phyloP scores from a whole-genome alignment of 2,329 filamentous ascomycete species.

The Cladophialophora bantiana region DNA sequence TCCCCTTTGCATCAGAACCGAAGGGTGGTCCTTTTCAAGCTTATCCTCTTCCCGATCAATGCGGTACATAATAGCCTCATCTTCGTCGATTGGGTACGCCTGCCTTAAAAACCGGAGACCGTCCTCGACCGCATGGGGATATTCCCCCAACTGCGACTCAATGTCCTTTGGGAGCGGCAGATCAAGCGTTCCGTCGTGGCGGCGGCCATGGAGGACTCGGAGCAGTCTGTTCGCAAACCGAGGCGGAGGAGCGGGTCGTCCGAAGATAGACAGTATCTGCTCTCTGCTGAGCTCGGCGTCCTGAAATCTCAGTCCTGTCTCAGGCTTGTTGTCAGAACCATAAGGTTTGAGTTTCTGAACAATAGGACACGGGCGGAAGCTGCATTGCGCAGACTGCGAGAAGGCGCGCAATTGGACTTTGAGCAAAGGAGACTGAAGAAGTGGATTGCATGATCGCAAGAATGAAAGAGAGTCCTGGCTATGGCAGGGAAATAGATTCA shows the following conservation, averaged over 20 bases:
- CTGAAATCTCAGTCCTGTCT: constrained; percentile 38
- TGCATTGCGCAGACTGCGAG: constrained; percentile 13
- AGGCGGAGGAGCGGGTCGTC: constrained; percentile 25
- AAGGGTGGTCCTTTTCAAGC: constrained; percentile 35
- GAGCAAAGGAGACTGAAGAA: constrained; percentile 1
- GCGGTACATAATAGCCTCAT: constrained; percentile 56
- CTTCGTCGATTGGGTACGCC: constrained; percentile 55
- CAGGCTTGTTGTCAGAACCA: constrained; percentile 32
- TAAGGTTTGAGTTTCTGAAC: constrained; percentile 31
- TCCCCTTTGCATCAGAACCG: constrained; percentile 43
- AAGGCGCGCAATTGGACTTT: constrained; percentile 21
- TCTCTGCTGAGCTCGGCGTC: constrained; percentile 25
- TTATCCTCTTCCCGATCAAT: constrained; percentile 44
- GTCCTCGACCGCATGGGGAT: constrained; percentile 45
- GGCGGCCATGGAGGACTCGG: constrained; percentile 53
- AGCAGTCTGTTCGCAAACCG: constrained; percentile 38
- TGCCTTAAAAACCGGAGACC: constrained; percentile 51
- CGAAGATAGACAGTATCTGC: constrained; percentile 36
- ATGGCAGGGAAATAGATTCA: not conserved
- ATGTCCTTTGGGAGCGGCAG: constrained; percentile 52
- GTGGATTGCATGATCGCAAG: not conserved
- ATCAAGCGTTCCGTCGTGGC: constrained; percentile 54
- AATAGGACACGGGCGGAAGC: constrained; percentile 23
- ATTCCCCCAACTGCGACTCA: constrained; percentile 40
- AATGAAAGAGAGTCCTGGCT: not conserved